Conservation (phyloP, 139 green algal species). For the Closterium sp. region DNA sequence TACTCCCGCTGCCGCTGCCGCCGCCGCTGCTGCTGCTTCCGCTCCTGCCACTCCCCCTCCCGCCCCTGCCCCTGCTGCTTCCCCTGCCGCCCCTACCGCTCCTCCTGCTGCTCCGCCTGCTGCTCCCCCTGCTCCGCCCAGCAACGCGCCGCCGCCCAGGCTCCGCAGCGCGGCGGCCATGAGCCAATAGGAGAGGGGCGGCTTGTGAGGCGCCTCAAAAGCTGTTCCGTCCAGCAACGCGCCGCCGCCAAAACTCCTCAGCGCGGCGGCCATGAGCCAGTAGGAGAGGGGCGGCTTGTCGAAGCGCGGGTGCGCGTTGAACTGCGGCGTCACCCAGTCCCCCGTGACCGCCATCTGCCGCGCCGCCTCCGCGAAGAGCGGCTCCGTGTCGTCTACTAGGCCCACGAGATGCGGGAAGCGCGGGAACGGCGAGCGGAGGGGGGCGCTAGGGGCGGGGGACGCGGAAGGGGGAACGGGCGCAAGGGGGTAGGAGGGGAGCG, state of each 20-base stretch:
- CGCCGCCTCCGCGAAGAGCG: constrained; percentile 52
- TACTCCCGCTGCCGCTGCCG: neutral
- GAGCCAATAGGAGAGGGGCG: constrained; percentile 48
- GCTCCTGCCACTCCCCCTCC: neutral
- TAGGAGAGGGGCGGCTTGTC: constrained; percentile 53
- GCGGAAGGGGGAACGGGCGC: neutral
- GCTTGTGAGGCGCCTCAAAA: no score
- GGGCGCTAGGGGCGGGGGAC: no score
- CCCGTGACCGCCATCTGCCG: constrained; percentile 53
- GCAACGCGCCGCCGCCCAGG: neutral
- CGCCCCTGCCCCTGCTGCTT: neutral
- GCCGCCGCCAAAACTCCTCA: neutral
- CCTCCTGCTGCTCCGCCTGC: neutral
- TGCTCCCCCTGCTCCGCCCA: no score
- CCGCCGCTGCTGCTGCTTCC: neutral
- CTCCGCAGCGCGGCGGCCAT: constrained; percentile 24
- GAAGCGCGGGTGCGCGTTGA: constrained; percentile 53
- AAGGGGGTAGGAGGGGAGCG: neutral
- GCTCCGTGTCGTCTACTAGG: constrained; percentile 57
- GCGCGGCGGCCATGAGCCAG: constrained; percentile 41
- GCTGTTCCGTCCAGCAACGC: neutral
- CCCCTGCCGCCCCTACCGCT: neutral
- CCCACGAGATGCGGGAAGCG: neutral
- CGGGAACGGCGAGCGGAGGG: neutral
- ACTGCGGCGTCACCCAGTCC: constrained; percentile 56